Base-by-base conservation (phyloP, 108 stramenopile species). In the Discostella pseudostelligera region DNA sequence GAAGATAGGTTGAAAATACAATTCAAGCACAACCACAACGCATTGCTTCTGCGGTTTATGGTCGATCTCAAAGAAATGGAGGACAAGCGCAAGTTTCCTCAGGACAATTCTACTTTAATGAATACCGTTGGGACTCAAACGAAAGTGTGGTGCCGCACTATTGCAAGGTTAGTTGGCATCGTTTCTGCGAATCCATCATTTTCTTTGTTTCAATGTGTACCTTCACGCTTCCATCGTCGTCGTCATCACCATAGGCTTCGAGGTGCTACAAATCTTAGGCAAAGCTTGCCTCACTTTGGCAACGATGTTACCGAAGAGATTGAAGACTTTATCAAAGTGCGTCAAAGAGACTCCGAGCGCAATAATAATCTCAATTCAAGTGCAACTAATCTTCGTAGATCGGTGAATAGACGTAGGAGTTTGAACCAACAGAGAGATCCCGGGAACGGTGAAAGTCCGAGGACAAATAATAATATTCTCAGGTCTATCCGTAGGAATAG, bases 131-230 rank as follows among this genome's bases (percentile, higher is more conserved):
- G 90, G 17, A 76, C 69, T 11, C 56, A 70, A 50, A 59, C 70
- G 0, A 71, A 67, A 22, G 45, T 78, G n/a, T 94, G 93, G 93
- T 87, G 84, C 19, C 83, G 90, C 29, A 91, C 87, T 9, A 75
- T 91, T 36, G 83, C 78, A 55, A 74, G 74, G 74, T 74, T 61
- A 53, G 65, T 45, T 44, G 22, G 8, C 40, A 26, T 49, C 16
- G 50, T n/a, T n/a, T n/a, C n/a, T n/a, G n/a, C n/a, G n/a, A n/a
- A n/a, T n/a, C n/a, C n/a, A n/a, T n/a, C n/a, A n/a, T n/a, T n/a
- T n/a, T n/a, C n/a, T 37, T 60, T 51, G 2, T 9, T 17, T 14
- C 13, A 59, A 12, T 28, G 10, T 39, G 12, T 39, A 25, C n/a
- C 14, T 39, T 45, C 32, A 45, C 29, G 43, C 29, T 67, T 54